Base-by-base conservation (phyloP, 169 alveolate genomes). In the Plasmodium ovale region DNA sequence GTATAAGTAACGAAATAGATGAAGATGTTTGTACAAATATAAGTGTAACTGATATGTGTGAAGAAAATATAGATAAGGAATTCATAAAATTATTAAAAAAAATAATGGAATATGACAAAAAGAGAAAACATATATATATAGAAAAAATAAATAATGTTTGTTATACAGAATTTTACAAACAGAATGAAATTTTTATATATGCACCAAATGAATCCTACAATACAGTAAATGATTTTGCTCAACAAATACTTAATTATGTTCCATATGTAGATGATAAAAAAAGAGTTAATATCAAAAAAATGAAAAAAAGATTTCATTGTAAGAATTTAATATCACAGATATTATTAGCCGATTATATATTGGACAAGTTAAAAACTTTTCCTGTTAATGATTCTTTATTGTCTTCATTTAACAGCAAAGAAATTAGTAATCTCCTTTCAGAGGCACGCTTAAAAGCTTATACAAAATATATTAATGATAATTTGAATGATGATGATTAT, bases 261-360 rank as follows among this genome's bases (percentile, higher is more conserved):
- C 90, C 90, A 21, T 82, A 64, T 69, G 90, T 82, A 4, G 90
- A 82, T 59, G 90, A 82, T 29, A 82, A 82, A 44, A 82, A 82
- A 53, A 82, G 51, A 65, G 31, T 29, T 21, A 82, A 65, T 44
- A 65, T 82, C 33, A 65, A 82, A 39, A 65, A 82, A 23, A 53
- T 82, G 9, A 65, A 33, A 23, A 65, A 82, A 44, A 27, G 62
- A 65, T 82, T 37, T 29, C 70, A 82, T 6, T 31, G 82, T 33
- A 82, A 82, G 33, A 82, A 64, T 19, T 67, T 82, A n/a, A 54
- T 82, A 19, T 49, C 79, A 10, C 90, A 82, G 65, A 65, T 82
- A 21, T 35, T 82, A 69, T 56, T 82, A 82, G 90, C 90, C 29
- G 90, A 82, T 5, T 82, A 82, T 39, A 82, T 82, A 49, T 29